Conservation (phyloP, 208 protist species). For the Kentomonas sorsogonicus region DNA sequence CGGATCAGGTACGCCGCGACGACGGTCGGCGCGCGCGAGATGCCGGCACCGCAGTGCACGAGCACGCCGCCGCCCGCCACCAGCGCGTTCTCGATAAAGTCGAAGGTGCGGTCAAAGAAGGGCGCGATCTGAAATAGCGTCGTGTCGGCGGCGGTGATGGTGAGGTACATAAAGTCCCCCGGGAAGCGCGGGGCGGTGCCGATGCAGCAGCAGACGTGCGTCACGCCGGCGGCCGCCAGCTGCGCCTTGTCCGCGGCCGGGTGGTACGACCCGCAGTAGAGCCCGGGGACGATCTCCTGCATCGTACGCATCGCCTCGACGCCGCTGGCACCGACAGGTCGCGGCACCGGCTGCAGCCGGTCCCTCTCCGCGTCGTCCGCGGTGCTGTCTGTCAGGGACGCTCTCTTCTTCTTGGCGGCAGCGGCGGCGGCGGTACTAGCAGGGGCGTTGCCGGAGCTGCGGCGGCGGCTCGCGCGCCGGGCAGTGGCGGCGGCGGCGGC, state of each 20-base stretch:
- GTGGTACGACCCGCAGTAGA: slow-evolving; percentile 79
- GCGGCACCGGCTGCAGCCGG: no score
- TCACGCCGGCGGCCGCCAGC: slow-evolving; percentile 44
- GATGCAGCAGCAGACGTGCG: slow-evolving; percentile 74
- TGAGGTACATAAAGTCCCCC: slow-evolving; percentile 50
- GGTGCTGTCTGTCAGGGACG: no score
- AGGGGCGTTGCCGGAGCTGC: no score
- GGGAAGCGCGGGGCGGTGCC: slow-evolving; percentile 45
- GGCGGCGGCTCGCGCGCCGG: no score
- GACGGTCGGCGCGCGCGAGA: slow-evolving; percentile 74
- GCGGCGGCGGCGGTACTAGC: no score
- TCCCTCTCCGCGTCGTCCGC: no score
- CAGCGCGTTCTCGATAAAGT: slow-evolving; percentile 70
- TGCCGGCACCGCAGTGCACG: slow-evolving; percentile 82
- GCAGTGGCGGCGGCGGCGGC: no score
- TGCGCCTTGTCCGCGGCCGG: slow-evolving; percentile 34
- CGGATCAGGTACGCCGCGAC: slow-evolving; percentile 69
- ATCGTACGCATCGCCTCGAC: slow-evolving; percentile 34
- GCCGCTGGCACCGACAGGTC: no score
- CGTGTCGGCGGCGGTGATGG: slow-evolving; percentile 36
- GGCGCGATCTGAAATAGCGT: slow-evolving; percentile 38
- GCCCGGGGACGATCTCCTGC: slow-evolving; percentile 72
- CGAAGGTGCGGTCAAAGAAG: slow-evolving; percentile 51
- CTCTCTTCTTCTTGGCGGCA: no score
- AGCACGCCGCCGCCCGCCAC: slow-evolving; percentile 44